Base-by-base conservation (phyloP, 2,329 filamentous ascomycete species). In the Sordariomycetes sp. region DNA sequence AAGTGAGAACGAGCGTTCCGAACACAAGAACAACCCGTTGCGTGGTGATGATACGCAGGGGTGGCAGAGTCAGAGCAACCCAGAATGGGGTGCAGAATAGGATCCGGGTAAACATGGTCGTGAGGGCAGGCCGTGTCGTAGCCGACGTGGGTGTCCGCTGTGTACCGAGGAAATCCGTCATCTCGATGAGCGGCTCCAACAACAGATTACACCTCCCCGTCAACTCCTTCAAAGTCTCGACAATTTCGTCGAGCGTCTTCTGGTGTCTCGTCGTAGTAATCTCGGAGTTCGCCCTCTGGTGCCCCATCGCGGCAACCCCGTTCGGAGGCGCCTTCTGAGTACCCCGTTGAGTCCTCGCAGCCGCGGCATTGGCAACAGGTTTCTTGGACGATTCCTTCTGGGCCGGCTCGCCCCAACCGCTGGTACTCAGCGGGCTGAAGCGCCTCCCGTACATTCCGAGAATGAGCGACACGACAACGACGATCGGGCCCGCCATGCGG, bases 221-320 rank as follows among this genome's bases (percentile, higher is more conserved):
- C 63, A 99, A 89, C 62, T 90, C 84, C 68, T 90, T 90, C 52
- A 99, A 74, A 0, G 89, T 95, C 64, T 97, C 91, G 58, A 99
- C 88, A 60, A 99, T 99, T 72, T 99, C 94, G 68, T 99, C 94
- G 56, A 99, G 72, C 55, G 90, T 96, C 75, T 96, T 96, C 65
- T 96, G 89, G 64, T 94, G 89, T 59, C 86, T 85, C 50, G 85
- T 86, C 60, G 79, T 84, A 7, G 79, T 81, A 17, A 72, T 67
- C 64, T 90, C 88, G 10, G 76, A 79, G 39, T 70, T 67, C 22
- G 71, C 72, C n/a, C 74, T 68, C 57, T 70, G 68, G 61, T 79
- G 78, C 22, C 69, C 68, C 28, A 28, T 57, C 10, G 58, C 53
- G 32, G 55, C 59, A 20, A 34, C 52, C n/a, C 53, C 15, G 36